Percentiles rank a stretch among this genome's conserved stretches.
Conservation (phyloP, 257 asterid species). For the Rauvolfia tetraphylla region DNA sequence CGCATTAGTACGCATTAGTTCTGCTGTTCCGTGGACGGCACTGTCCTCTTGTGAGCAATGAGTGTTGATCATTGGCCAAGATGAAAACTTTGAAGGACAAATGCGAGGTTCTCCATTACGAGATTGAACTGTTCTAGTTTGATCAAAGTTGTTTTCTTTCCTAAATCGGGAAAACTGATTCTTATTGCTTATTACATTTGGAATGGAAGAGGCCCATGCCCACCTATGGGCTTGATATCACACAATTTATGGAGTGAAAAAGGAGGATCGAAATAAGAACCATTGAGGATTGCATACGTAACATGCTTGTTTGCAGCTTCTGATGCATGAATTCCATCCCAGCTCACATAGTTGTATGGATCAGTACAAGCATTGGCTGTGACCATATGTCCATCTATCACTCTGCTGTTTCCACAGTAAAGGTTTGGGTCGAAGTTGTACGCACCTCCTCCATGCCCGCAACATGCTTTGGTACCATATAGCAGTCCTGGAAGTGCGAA, state of each 20-base stretch:
- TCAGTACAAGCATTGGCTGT: conserved; percentile 56
- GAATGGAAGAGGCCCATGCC: conserved; percentile 4
- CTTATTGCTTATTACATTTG: not conserved
- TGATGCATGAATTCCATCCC: conserved; percentile 80
- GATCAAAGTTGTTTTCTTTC: not conserved
- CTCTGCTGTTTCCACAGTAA: conserved; percentile 45
- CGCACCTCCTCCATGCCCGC: conserved; percentile 74
- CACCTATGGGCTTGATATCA: conserved; percentile 46
- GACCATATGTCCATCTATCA: conserved; percentile 36
- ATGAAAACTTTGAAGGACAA: not conserved
- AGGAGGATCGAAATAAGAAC: conserved; percentile 52
- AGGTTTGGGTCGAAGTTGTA: conserved; percentile 50
- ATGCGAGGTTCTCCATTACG: not conserved
- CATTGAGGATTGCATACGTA: conserved; percentile 49
- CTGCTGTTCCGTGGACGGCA: not conserved
- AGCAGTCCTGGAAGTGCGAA: conserved; percentile 40
- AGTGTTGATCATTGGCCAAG: not conserved
- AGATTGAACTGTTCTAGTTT: not conserved
- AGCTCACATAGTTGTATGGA: conserved; percentile 64
- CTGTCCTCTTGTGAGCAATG: not conserved
- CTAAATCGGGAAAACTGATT: not conserved
- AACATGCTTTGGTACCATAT: conserved; percentile 71
- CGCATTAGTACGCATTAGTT: too few relatives aligned
- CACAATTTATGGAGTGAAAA: conserved; percentile 45
- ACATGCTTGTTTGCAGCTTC: conserved; percentile 77